These are phyloP conservation scores for Ceratocystis papillata DNA, from an alignment of 2,329 filamentous ascomycete genomes.

Conservation along the genomic window DNA sequence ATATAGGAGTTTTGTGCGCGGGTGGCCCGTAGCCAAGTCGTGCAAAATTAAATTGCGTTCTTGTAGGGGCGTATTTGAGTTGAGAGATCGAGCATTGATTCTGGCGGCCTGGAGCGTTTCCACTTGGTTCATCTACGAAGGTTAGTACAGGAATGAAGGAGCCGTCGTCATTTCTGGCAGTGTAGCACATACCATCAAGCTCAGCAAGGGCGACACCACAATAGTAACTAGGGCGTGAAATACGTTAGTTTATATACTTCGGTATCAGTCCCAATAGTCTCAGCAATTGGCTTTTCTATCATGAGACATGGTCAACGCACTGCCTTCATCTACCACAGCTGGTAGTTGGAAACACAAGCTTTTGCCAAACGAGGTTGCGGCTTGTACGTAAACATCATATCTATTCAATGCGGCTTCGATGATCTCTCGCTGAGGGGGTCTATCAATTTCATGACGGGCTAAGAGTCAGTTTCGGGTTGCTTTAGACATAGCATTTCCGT, in stretches of 20 bases:
- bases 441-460: slow-evolving; percentile 30
- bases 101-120: slow-evolving; percentile 62
- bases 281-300: background rate
- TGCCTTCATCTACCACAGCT: slow-evolving; percentile 75
- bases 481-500: background rate
- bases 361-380: slow-evolving; percentile 83
- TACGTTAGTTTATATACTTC: background rate
- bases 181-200: slow-evolving; percentile 58
- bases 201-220: slow-evolving; percentile 78
- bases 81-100: slow-evolving; percentile 74
- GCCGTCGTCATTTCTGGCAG: too few relatives aligned
- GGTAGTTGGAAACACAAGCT: slow-evolving; percentile 88
- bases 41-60: slow-evolving; percentile 60
- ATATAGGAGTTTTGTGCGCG: slow-evolving; percentile 71
- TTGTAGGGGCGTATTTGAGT: slow-evolving; percentile 60
- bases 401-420: slow-evolving; percentile 70
- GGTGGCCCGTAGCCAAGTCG: slow-evolving; percentile 81
- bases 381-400: slow-evolving; percentile 87
- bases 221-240: slow-evolving; percentile 55
- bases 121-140: slow-evolving; percentile 73
- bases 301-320: slow-evolving; percentile 39
- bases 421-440: slow-evolving; percentile 77
- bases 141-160: too few relatives aligned
- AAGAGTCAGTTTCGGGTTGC: background rate
- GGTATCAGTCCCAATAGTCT: slow-evolving; percentile 6